These are phyloP conservation scores for Stagonosporopsis cucurbitacearum DNA, from an alignment of 2,329 filamentous ascomycete species.

Conservation along the genomic window DNA sequence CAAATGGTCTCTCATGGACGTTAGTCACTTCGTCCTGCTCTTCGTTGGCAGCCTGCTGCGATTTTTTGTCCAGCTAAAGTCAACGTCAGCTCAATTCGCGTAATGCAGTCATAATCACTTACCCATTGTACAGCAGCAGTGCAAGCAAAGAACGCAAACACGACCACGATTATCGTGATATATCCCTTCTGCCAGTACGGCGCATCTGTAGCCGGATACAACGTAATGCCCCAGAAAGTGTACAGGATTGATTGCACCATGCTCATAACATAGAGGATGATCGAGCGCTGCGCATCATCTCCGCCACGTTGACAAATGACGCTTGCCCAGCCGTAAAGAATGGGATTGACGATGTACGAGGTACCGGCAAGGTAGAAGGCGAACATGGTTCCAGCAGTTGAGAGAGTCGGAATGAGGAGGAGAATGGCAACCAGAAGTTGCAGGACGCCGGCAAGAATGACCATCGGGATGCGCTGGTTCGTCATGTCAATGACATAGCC, in stretches of 20 bases:
- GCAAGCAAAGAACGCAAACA: constrained; percentile 34
- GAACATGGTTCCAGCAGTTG: constrained; percentile 45
- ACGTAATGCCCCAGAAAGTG: constrained; percentile 55
- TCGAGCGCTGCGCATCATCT: constrained; percentile 52
- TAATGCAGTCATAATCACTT: constrained; percentile 8
- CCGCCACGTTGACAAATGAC: constrained; percentile 47
- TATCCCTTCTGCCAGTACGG: constrained; percentile 53
- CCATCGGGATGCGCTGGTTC: constrained; percentile 45
- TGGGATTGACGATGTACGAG: constrained; percentile 51
- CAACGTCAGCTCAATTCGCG: not conserved
- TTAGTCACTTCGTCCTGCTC: constrained; percentile 1
- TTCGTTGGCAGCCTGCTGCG: constrained; percentile 5
- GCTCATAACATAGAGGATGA: constrained; percentile 53
- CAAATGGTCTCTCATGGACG: not conserved
- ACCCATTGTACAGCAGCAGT: constrained; percentile 34
- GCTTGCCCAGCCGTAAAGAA: constrained; percentile 52
- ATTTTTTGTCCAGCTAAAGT: constrained; percentile 15
- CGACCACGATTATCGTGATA: constrained; percentile 46
- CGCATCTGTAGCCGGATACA: constrained; percentile 53
- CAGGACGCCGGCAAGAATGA: constrained; percentile 40
- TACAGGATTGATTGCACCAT: constrained; percentile 50
- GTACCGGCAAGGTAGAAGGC: constrained; percentile 51
- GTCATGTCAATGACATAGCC: constrained; percentile 50
- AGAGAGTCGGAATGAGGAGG: constrained; percentile 42
- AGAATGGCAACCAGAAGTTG: constrained; percentile 46